Evolutionary conservation across 371 early-diverging fungal genomes (phyloP), one percentile per base, ranked within the genome.

Genomic region (Rhizopus microsporus): DNA sequence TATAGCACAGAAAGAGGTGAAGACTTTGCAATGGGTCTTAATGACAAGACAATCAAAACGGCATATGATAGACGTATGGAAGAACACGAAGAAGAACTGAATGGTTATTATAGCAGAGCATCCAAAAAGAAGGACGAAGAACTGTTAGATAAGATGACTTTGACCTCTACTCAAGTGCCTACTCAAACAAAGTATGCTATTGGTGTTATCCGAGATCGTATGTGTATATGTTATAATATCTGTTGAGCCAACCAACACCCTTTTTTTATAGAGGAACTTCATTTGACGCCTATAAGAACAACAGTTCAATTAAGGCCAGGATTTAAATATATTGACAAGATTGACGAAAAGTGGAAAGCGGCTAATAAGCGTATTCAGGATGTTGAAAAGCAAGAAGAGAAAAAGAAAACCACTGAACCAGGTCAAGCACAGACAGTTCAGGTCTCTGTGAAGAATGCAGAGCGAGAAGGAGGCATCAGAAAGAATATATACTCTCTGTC

Each of bases 311-410:
- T 96, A 57, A 85, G 93, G 6, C 93, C 93, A 3, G 88, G 88
- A 32, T 85, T 96, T 46, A 87, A 84, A 58, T 94, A 95, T 64
- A 74, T 94, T 35, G 96, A 96, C 61, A 88, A 90, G 68, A 90
- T 94, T 67, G 86, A 85, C 29, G 93, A 93, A 48, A 94, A 93
- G 65, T 81, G 84, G 57, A 87, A 83, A 51, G 87, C 85, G 13
- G 90, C 91, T 3, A 87, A 73, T 56, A 88, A 63, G 77, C 84
- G 64, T 51, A 81, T 77, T 23, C 81, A 82, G 38, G 85, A 88
- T 42, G 87, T 88, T 46, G 93, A 88, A 31, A 81, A 74, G 23
- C 82, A 84, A 62, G 84, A 84, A 39, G 66, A 77, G 29, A 72
- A 74, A 40, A 86, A 79, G 40, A 77, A 65, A 23, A 67, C 64